Evolutionary conservation across 441 rosid genomes (phyloP).

Genomic region (Populus tomentosa): DNA sequence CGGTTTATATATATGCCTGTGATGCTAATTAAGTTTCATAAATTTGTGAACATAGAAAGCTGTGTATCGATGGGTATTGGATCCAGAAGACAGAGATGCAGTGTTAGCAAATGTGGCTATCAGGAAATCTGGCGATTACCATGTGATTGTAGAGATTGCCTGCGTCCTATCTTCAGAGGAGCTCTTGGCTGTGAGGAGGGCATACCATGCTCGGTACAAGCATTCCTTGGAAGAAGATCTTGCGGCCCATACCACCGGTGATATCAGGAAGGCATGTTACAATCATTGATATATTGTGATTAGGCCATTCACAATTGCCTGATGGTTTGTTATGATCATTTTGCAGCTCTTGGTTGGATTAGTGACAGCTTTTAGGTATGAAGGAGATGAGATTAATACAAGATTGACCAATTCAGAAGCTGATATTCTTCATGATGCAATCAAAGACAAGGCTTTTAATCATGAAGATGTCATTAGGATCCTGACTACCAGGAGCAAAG

Average conservation of each 20-base stretch:
- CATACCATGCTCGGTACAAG: no score
- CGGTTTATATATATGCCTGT: no score
- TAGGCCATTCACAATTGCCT: neutral
- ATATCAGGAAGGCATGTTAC: conserved; percentile 43
- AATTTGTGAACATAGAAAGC: no score
- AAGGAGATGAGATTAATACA: conserved; percentile 44
- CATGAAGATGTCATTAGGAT: conserved; percentile 60
- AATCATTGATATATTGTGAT: neutral
- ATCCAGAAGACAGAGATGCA: no score
- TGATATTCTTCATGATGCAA: conserved; percentile 42
- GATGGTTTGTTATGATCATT: neutral
- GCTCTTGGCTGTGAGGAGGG: conserved; percentile 44
- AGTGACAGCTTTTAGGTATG: conserved; percentile 52
- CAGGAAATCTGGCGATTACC: conserved; percentile 36
- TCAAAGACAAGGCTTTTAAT: conserved; percentile 33
- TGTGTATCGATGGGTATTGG: no score
- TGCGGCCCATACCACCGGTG: conserved; percentile 53
- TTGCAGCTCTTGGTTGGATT: conserved; percentile 56
- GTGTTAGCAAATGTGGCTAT: conserved; percentile 46
- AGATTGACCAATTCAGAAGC: conserved; percentile 49
- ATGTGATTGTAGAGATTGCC: conserved; percentile 51
- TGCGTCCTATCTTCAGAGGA: conserved; percentile 54
- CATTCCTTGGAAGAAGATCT: conserved; percentile 55
- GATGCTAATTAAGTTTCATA: no score
- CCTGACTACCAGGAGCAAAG: conserved; percentile 56